A percentile compares a stretch with the other conserved stretches of the same genome.
Evolutionary conservation across 257 asterid genomes (phyloP).

Genomic region (Plantago ovata): DNA sequence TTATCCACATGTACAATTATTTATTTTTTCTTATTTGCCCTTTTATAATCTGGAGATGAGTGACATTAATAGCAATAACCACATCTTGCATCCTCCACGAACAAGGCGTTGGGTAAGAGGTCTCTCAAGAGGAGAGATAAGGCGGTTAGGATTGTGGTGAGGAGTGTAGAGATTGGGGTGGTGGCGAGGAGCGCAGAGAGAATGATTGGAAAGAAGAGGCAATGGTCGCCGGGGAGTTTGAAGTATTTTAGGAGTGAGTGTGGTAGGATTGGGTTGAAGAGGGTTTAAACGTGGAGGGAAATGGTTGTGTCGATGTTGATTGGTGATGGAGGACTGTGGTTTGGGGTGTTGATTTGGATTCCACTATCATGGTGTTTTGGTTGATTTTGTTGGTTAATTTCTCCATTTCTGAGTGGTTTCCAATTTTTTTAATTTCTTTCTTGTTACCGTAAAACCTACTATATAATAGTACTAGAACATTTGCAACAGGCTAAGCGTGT

Average conservation of each 20-base stretch:
- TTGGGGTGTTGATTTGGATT: conserved; percentile 22
- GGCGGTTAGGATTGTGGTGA: too few species aligned
- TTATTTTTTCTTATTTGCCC: too few species aligned
- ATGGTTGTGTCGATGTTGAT: conserved; percentile 49
- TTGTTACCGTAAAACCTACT: too few species aligned
- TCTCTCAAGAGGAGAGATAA: too few species aligned
- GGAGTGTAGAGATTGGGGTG: conserved; percentile 27
- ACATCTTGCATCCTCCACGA: too few species aligned
- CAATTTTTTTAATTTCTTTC: too few species aligned
- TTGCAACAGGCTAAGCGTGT: too few species aligned
- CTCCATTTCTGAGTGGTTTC: too few species aligned
- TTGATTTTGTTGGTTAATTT: not conserved
- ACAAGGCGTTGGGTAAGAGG: conserved; percentile 53
- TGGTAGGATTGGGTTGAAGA: conserved; percentile 68
- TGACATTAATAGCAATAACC: too few species aligned
- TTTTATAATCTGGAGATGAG: too few species aligned
- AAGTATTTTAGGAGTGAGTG: conserved; percentile 62
- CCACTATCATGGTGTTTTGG: conserved; percentile 22
- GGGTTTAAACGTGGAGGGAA: conserved; percentile 63
- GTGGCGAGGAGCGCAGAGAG: conserved; percentile 44
- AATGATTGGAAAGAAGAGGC: conserved; percentile 71
- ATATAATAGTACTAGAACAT: too few species aligned
- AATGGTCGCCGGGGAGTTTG: conserved; percentile 90
- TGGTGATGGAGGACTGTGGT: conserved; percentile 43
- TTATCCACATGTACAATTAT: too few species aligned